Evolutionary conservation across 768 basidiomycete species (phyloP).

Genomic region (Mycena indigotica): DNA sequence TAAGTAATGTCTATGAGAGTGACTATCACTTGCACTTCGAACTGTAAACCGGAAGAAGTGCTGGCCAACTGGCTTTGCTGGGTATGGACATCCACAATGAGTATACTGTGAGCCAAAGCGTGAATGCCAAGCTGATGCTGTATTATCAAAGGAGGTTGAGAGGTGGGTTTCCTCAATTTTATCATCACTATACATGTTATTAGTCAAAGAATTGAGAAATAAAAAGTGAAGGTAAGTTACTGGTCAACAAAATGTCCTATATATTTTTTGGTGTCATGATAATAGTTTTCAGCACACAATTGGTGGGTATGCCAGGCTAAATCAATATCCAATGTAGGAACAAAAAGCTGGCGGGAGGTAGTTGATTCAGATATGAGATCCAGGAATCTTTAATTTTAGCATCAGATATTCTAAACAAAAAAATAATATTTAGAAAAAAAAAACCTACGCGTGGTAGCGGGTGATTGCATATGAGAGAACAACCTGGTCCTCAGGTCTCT

Average conservation of each 20-base stretch:
- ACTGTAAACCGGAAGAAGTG: neutral
- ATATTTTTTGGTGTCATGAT: constrained; percentile 42
- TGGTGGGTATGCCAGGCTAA: constrained; percentile 79
- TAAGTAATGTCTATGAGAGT: neutral
- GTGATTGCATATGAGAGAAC: constrained; percentile 40
- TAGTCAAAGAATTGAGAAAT: neutral
- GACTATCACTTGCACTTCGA: too few species aligned
- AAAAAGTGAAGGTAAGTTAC: constrained; percentile 29
- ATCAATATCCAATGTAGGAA: constrained; percentile 73
- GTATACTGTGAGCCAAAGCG: constrained; percentile 43
- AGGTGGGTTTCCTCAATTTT: constrained; percentile 50
- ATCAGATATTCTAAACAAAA: too few species aligned
- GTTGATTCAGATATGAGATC: constrained; percentile 54
- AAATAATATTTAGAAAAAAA: constrained; percentile 3
- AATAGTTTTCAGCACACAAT: constrained; percentile 43
- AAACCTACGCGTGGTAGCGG: constrained; percentile 57
- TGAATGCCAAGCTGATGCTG: constrained; percentile 48
- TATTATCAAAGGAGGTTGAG: constrained; percentile 49
- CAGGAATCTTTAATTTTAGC: constrained; percentile 36
- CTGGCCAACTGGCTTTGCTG: neutral
- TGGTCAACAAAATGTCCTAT: constrained; percentile 56
- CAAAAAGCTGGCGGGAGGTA: constrained; percentile 45
- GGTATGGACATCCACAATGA: constrained; percentile 31
- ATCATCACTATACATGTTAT: constrained; percentile 45
- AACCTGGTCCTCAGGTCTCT: constrained; percentile 35